Conservation (phyloP, 352 stramenopile genomes). For the Phytopythium boreale region DNA sequence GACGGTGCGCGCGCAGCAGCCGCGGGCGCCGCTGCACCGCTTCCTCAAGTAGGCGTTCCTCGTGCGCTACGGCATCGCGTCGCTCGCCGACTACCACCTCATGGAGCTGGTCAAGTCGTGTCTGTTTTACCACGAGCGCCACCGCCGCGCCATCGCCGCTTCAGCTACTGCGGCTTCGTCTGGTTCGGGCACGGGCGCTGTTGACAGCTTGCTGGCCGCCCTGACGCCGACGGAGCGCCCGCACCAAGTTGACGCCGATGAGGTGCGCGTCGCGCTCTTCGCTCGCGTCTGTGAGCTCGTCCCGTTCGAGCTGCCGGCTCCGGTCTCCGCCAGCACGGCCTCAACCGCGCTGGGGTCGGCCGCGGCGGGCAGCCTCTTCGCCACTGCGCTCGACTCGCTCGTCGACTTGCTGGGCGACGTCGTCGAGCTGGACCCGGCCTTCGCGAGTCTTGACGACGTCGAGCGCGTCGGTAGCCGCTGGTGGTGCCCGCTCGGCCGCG, state of each 20-base stretch:
- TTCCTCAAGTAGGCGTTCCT: constrained; percentile 67
- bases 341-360: constrained; percentile 3
- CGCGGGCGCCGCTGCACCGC: constrained; percentile 31
- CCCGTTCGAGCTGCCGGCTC: constrained; percentile 23
- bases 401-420: constrained; percentile 64
- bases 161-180: too few species aligned
- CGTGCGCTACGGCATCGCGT: constrained; percentile 43
- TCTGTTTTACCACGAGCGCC: constrained; percentile 50
- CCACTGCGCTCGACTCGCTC: constrained; percentile 37
- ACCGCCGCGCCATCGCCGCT: neutral
- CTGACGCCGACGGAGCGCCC: neutral
- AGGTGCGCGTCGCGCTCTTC: constrained; percentile 49
- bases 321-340: neutral
- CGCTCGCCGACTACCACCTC: constrained; percentile 64
- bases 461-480: constrained; percentile 20
- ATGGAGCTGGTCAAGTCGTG: constrained; percentile 68
- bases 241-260: neutral
- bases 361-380: constrained; percentile 33
- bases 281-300: constrained; percentile 54
- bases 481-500: constrained; percentile 28
- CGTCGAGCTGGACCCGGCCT: constrained; percentile 47
- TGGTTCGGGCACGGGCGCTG: neutral
- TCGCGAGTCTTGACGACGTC: constrained; percentile 31
- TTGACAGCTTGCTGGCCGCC: constrained; percentile 10
- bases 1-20: constrained; percentile 16